phyloP scores from a whole-genome alignment of 2,329 filamentous ascomycete species.

The Venturia pyrina region DNA sequence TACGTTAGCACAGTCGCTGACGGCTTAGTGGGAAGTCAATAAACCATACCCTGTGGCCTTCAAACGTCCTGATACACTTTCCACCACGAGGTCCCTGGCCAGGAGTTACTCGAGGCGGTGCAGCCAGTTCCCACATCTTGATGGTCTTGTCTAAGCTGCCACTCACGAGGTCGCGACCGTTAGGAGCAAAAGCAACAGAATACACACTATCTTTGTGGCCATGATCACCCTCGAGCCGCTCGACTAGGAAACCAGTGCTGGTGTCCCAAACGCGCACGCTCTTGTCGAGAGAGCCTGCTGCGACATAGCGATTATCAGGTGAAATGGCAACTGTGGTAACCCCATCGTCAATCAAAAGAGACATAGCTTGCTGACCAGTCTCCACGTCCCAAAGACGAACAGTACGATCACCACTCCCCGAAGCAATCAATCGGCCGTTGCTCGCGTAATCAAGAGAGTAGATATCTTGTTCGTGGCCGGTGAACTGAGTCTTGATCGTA shows the following conservation, averaged over 20 bases:
- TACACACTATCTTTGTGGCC: conserved; percentile 97
- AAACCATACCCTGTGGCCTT: conserved; percentile 70
- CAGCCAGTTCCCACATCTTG: conserved; percentile 94
- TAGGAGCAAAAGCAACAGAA: conserved; percentile 90
- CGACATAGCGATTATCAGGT: conserved; percentile 86
- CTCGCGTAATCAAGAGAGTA: conserved; percentile 93
- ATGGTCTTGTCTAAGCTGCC: conserved; percentile 96
- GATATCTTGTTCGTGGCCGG: conserved; percentile 97
- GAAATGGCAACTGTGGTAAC: conserved; percentile 97
- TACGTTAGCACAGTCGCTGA: neutral
- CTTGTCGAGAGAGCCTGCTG: conserved; percentile 92
- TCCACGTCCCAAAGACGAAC: conserved; percentile 96
- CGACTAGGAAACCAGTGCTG: conserved; percentile 71
- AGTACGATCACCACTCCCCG: conserved; percentile 86
- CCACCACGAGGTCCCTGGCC: conserved; percentile 67
- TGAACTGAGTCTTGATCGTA: conserved; percentile 83
- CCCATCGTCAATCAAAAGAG: conserved; percentile 87
- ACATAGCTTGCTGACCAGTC: conserved; percentile 68
- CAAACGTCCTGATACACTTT: conserved; percentile 92
- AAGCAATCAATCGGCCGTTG: conserved; percentile 88
- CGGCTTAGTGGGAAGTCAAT: neutral
- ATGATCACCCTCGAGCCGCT: conserved; percentile 83
- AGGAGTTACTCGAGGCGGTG: conserved; percentile 56
- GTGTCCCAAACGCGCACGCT: conserved; percentile 97
- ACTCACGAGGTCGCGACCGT: conserved; percentile 83